Percentiles rank a stretch among this genome's conserved stretches.
Evolutionary conservation across 495 filamentous ascomycete species (phyloP).

Genomic region (Pyrenula massariospora): DNA sequence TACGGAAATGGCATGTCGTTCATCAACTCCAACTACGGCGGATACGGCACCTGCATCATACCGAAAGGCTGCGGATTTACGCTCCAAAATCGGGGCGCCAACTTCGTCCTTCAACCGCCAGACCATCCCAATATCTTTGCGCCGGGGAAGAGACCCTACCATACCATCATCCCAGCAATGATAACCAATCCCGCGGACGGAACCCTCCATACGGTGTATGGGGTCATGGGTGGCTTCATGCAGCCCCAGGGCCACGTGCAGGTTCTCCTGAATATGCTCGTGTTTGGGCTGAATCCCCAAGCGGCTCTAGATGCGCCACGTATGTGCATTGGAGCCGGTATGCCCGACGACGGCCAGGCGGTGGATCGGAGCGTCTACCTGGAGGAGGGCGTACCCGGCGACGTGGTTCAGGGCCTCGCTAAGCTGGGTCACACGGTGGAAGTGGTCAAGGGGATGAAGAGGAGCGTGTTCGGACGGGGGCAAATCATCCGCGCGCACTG

Average conservation of each 20-base stretch:
- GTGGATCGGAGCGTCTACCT: conserved; percentile 55
- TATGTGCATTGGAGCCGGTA: conserved; percentile 66
- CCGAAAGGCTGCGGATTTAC: conserved; percentile 79
- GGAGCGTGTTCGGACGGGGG: conserved; percentile 76
- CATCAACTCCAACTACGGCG: conserved; percentile 90
- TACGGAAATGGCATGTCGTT: conserved; percentile 86
- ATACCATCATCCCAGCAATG: conserved; percentile 93
- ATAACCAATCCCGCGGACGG: conserved; percentile 65
- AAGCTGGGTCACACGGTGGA: conserved; percentile 62
- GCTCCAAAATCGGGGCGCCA: conserved; percentile 85
- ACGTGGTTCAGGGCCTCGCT: conserved; percentile 52
- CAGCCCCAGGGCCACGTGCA: conserved; percentile 97
- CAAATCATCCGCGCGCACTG: conserved; percentile 76
- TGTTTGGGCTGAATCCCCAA: conserved; percentile 77
- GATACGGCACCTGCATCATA: conserved; percentile 83
- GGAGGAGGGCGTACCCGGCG: conserved; percentile 71
- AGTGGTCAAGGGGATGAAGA: conserved; percentile 52
- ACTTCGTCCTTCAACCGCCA: conserved; percentile 52
- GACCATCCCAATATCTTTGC: conserved; percentile 69
- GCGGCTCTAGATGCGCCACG: conserved; percentile 83
- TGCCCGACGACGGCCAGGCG: conserved; percentile 39
- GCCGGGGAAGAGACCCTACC: conserved; percentile 84
- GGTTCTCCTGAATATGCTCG: conserved; percentile 80
- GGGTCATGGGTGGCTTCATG: conserved; percentile 99
- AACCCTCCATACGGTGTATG: conserved; percentile 71